These are phyloP conservation scores for Tolypocladium album DNA, from an alignment of 2,329 filamentous ascomycete species.

Conservation along the genomic window DNA sequence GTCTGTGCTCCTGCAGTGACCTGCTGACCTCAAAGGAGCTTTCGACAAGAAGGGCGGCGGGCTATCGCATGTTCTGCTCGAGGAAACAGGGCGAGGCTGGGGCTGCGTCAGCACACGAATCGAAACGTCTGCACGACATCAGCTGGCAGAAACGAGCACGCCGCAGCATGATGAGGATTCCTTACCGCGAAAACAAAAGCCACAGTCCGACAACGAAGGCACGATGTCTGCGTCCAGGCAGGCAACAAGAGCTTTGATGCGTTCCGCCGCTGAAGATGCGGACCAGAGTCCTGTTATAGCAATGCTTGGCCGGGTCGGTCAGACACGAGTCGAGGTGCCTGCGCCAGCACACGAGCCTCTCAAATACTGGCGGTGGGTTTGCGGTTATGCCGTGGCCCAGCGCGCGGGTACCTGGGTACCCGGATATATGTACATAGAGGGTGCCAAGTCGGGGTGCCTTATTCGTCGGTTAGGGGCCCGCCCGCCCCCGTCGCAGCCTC, in stretches of 20 bases:
- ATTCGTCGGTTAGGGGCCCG: too few species aligned
- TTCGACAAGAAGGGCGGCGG: constrained; percentile 15
- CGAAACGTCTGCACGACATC: background rate
- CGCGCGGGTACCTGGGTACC: background rate
- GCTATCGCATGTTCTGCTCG: constrained; percentile 22
- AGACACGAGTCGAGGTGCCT: constrained; percentile 1
- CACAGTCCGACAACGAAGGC: constrained; percentile 17
- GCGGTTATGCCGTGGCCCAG: constrained; percentile 1
- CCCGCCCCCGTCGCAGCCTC: background rate
- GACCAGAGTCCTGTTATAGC: constrained; percentile 13
- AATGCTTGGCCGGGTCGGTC: background rate
- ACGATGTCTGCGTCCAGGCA: constrained; percentile 28
- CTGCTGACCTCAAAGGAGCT: constrained; percentile 74
- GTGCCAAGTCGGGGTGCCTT: background rate
- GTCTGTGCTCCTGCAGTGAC: constrained; percentile 61
- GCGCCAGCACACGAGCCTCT: background rate
- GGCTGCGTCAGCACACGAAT: background rate
- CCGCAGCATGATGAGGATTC: background rate
- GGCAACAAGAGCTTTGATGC: constrained; percentile 16
- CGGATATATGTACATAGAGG: background rate
- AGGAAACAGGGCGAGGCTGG: constrained; percentile 6
- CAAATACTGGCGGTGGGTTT: background rate
- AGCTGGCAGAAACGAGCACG: background rate
- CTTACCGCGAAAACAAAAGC: constrained; percentile 8
- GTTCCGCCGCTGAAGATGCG: constrained; percentile 17